Percentiles rank a stretch among this genome's conserved stretches.
Evolutionary conservation across 169 alveolate genomes (phyloP).

Genomic region (Hepatocystis sp.): DNA sequence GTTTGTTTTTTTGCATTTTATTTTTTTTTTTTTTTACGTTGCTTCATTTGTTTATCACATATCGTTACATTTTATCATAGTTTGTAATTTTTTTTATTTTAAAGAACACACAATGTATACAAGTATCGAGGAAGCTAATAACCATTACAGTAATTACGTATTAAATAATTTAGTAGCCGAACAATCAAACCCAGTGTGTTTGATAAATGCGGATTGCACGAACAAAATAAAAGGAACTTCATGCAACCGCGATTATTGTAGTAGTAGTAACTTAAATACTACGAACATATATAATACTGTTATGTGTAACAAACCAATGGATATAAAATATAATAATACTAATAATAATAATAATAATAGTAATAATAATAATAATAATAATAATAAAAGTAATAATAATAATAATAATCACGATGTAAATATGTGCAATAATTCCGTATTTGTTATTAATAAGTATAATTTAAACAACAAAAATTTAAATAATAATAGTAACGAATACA

Average conservation of each 20-base stretch:
- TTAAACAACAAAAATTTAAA: too few species aligned
- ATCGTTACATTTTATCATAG: background rate
- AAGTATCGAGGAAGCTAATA: conserved; percentile 9
- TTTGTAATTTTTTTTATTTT: background rate
- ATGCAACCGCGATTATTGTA: conserved; percentile 1
- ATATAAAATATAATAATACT: background rate
- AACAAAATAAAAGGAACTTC: background rate
- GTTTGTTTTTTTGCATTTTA: too few species aligned
- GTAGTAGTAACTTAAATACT: background rate
- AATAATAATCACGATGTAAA: background rate
- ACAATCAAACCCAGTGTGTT: background rate
- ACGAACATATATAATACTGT: background rate
- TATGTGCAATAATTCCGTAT: background rate
- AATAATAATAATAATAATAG: background rate
- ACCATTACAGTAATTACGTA: background rate
- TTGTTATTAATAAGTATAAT: too few species aligned
- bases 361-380: background rate
- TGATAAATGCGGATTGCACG: conserved; percentile 4
- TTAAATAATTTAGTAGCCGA: conserved; percentile 3
- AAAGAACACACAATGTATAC: conserved; percentile 9
- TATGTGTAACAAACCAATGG: background rate
- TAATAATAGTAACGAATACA: too few species aligned
- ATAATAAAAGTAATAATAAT: background rate
- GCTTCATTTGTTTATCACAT: too few species aligned
- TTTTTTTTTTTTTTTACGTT: too few species aligned